phyloP scores from a whole-genome alignment of 1,284 basidiomycete species.

The Pseudozyma thailandica region DNA sequence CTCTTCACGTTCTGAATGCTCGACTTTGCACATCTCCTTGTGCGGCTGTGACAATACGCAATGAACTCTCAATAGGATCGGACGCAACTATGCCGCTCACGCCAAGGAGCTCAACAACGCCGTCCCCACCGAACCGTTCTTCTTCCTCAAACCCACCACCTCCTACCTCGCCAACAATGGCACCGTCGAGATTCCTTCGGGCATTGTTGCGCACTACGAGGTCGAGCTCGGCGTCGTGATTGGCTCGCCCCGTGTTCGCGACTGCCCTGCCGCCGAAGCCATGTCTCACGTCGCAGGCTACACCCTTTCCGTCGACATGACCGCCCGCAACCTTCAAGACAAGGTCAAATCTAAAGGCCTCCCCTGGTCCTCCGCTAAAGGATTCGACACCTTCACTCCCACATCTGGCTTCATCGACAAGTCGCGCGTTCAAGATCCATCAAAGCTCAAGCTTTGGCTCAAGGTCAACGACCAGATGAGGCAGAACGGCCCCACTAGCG shows the following conservation, averaged over 20 bases:
- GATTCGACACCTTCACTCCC: constrained; percentile 88
- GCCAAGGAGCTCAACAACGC: constrained; percentile 91
- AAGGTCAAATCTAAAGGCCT: constrained; percentile 89
- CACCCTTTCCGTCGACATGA: constrained; percentile 93
- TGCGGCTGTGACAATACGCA: background rate
- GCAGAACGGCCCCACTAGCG: constrained; percentile 84
- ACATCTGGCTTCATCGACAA: constrained; percentile 83
- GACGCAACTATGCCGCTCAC: constrained; percentile 75
- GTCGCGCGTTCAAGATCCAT: constrained; percentile 76
- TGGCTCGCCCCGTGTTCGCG: constrained; percentile 79
- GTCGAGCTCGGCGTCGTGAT: constrained; percentile 98
- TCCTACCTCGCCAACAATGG: constrained; percentile 82
- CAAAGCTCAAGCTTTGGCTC: constrained; percentile 80
- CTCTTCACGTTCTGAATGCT: too few relatives aligned
- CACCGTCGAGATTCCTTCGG: constrained; percentile 84
- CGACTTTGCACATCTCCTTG: background rate
- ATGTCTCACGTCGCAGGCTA: constrained; percentile 88
- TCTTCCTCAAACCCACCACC: constrained; percentile 96
- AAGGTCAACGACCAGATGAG: constrained; percentile 86
- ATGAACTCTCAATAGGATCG: constrained; percentile 51
- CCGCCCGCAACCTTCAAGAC: constrained; percentile 93
- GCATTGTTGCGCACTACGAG: constrained; percentile 88
- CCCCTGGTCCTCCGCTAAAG: constrained; percentile 92
- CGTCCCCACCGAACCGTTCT: constrained; percentile 93
- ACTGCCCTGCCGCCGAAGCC: constrained; percentile 80